Percentiles rank a stretch among this genome's conserved stretches.
These are phyloP conservation scores for Sphaceloma murrayae DNA, from an alignment of 2,329 filamentous ascomycete genomes.

Conservation along the genomic window DNA sequence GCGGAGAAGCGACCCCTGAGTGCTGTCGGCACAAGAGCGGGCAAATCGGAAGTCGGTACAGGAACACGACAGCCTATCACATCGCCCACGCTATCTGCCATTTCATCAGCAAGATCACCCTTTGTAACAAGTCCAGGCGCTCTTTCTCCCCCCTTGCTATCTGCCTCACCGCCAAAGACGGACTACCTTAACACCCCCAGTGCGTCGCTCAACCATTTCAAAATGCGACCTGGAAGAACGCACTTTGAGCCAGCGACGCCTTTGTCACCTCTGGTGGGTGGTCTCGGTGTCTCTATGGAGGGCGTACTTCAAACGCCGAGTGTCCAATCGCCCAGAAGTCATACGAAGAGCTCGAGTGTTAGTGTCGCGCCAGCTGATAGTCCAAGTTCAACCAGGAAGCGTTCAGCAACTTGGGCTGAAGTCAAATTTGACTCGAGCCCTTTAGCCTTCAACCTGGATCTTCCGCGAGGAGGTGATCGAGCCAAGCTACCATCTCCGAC, in stretches of 20 bases:
- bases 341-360: conserved; percentile 14
- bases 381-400: conserved; percentile 11
- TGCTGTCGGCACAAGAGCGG: background rate
- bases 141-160: conserved; percentile 23
- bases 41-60: conserved; percentile 10
- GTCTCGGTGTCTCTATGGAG: conserved; percentile 10
- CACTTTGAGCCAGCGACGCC: conserved; percentile 9
- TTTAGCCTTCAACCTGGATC: background rate
- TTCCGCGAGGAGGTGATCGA: background rate
- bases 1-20: conserved; percentile 1
- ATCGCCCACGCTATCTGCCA: conserved; percentile 27
- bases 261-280: background rate
- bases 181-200: conserved; percentile 18
- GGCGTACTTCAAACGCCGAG: background rate
- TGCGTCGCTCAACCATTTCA: conserved; percentile 9
- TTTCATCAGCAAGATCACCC: conserved; percentile 24
- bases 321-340: conserved; percentile 11
- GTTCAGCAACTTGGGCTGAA: conserved; percentile 15
- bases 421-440: conserved; percentile 2
- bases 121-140: conserved; percentile 25
- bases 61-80: conserved; percentile 25
- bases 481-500: conserved; percentile 1
- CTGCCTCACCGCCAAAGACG: conserved; percentile 39
- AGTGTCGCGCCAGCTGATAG: conserved; percentile 1
- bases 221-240: background rate